Percentiles rank a stretch among this genome's conserved stretches.
Evolutionary conservation across 176 grass and related monocot species (phyloP).

Genomic region (Rhipidocladum racemiflorum): DNA sequence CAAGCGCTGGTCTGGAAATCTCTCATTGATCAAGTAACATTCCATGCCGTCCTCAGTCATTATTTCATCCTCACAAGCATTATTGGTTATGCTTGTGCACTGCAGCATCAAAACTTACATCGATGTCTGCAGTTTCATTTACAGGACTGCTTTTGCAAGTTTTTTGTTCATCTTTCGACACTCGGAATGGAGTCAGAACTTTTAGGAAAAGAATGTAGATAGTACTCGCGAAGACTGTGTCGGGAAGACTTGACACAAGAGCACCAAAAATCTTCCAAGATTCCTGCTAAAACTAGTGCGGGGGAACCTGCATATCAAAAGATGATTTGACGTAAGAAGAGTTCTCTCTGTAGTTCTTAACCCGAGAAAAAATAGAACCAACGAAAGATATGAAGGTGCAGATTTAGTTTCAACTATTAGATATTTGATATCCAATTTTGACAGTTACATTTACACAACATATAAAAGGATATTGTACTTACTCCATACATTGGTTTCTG

Average conservation of each 20-base stretch:
- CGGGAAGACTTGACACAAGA: slow-evolving; percentile 58
- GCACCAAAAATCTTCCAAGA: slow-evolving; percentile 83
- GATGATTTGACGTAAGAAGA: neutral
- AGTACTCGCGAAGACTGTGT: slow-evolving; percentile 52
- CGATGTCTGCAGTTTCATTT: slow-evolving; percentile 26
- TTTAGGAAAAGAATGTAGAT: slow-evolving; percentile 59
- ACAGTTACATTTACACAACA: neutral
- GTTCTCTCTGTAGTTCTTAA: neutral
- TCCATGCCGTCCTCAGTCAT: slow-evolving; percentile 37
- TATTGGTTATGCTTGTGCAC: slow-evolving; percentile 23
- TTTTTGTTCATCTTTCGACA: slow-evolving; percentile 40
- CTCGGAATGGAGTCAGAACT: slow-evolving; percentile 62
- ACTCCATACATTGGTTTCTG: slow-evolving; percentile 77
- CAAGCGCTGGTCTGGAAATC: slow-evolving; percentile 26
- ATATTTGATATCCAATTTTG: neutral
- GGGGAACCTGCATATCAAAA: slow-evolving; percentile 35
- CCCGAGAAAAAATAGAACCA: neutral
- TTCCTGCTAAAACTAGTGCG: slow-evolving; percentile 62
- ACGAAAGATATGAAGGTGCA: slow-evolving; percentile 12
- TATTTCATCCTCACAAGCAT: slow-evolving; percentile 20
- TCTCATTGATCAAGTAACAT: slow-evolving; percentile 70
- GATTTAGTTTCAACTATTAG: slow-evolving; percentile 5
- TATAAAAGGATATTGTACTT: slow-evolving; percentile 33
- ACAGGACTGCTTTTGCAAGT: slow-evolving; percentile 13
- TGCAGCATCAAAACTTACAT: slow-evolving; percentile 29